Evolutionary conservation across 441 rosid species (phyloP).

Genomic region (Gossypium gossypioides): DNA sequence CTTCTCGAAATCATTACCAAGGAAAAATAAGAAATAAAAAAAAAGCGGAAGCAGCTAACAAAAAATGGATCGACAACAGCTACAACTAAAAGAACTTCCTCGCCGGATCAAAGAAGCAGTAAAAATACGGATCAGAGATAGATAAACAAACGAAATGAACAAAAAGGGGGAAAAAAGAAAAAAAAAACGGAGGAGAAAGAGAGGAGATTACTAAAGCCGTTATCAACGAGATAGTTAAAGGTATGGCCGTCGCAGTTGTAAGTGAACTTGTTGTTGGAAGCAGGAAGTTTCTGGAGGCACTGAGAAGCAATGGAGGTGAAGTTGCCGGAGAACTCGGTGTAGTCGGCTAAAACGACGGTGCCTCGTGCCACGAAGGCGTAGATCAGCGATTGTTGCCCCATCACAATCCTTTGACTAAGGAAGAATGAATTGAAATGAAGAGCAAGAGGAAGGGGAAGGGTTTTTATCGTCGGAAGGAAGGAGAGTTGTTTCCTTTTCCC

Average conservation of each 20-base stretch:
- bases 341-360: slow-evolving; percentile 52
- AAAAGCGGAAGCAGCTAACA: not conserved
- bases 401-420: not conserved
- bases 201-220: slow-evolving; percentile 44
- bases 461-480: slow-evolving; percentile 5
- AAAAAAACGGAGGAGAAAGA: not conserved
- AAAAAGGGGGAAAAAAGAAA: not conserved
- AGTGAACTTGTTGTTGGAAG: slow-evolving; percentile 61
- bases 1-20: not conserved
- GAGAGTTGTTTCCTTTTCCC: slow-evolving; percentile 15
- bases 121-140: not conserved
- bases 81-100: not conserved
- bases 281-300: slow-evolving; percentile 71
- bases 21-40: not conserved
- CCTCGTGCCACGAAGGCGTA: slow-evolving; percentile 72
- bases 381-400: slow-evolving; percentile 75
- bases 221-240: slow-evolving; percentile 62
- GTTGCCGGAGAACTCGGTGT: slow-evolving; percentile 64
- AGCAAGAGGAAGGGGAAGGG: slow-evolving; percentile 6
- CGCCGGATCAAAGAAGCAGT: not conserved
- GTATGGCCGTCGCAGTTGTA: slow-evolving; percentile 79
- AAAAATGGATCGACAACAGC: not conserved
- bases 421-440: slow-evolving; percentile 2
- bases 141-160: not conserved
- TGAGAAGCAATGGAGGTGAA: slow-evolving; percentile 60